A percentile compares a stretch with the other conserved stretches of the same genome.
phyloP scores from a whole-genome alignment of 305 asterid species.

The Fraxinus baroniana region DNA sequence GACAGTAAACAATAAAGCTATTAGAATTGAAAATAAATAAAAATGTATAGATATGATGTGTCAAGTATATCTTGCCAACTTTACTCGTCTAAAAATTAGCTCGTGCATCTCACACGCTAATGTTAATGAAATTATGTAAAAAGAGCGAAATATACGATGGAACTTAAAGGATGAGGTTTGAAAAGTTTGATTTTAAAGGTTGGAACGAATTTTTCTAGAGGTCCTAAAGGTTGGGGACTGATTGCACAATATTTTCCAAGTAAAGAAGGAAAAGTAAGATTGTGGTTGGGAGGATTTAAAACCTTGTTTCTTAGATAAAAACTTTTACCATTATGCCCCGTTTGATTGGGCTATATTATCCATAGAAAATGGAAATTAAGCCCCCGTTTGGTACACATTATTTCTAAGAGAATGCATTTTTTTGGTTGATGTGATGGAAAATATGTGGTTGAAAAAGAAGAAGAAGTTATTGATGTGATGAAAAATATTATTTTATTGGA shows the following conservation, averaged over 20 bases:
- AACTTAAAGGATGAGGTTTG: background rate
- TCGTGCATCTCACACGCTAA: background rate
- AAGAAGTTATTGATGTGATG: too few species aligned
- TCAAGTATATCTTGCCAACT: background rate
- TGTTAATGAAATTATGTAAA: background rate
- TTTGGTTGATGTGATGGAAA: too few species aligned
- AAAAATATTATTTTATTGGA: too few species aligned
- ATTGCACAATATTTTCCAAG: background rate
- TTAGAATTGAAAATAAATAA: background rate
- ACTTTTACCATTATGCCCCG: background rate
- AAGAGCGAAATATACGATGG: background rate
- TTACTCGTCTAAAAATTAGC: background rate
- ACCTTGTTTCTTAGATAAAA: background rate
- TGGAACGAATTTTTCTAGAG: background rate
- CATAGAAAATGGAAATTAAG: too few species aligned
- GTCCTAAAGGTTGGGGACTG: background rate
- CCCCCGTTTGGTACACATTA: too few species aligned
- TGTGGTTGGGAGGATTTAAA: too few species aligned
- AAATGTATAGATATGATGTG: background rate
- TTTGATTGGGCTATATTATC: too few species aligned
- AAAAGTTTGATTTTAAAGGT: background rate
- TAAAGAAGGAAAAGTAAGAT: too few species aligned
- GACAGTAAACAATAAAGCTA: background rate
- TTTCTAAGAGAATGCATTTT: too few species aligned
- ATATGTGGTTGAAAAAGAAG: too few species aligned